Evolutionary conservation across 2,329 filamentous ascomycete species (phyloP), one percentile per base, ranked within the genome.

Genomic region (Nothopassalora personata): DNA sequence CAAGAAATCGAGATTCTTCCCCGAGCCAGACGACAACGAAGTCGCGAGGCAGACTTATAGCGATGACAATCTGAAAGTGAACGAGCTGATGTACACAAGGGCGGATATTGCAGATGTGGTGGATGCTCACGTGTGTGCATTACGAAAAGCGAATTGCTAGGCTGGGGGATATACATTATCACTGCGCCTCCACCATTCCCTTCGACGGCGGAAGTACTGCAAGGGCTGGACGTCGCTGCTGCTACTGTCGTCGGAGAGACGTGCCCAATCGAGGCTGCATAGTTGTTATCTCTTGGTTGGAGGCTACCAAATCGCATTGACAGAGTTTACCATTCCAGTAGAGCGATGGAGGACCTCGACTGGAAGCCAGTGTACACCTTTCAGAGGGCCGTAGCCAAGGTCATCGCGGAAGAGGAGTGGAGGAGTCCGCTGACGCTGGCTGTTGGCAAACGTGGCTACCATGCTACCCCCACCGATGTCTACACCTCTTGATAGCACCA

Each of bases 1-100:
- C 8, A 75, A 79, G n/a, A 76, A 75, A 2, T 77, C 74, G 53
- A 75, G 79, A 52, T 81, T 81, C 72, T 81, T 65, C 23, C 63
- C 59, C 1, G 63, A 65, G 46, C 54, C 50, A 13, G 63, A 65
- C 23, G 61, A 65, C 28, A 55, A 59, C 23, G 59, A 61, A 18
- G 50, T 43, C 5, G 57, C 61, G 27, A 54, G 63, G 11, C 50
- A 51, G 7, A 31, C 34, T 6, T 65, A 53, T 45, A 45, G 55
- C 9, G 61, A 65, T 36, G 63, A 63, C 55, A 63, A 65, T 45
- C 55, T 63, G 31, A 64, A 64, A 56, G 59, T 63, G n/a, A 61
- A 54, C 31, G 63, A 64, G 57, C 59, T 64, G 6, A 39, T 63
- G 19, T 63, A 65, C 52, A 59, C 59, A n/a, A 46, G 63, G 39